Percentiles rank a stretch among this genome's conserved stretches.
These are phyloP conservation scores for Aspergillus awamori DNA, from an alignment of 2,329 filamentous ascomycete species.

Conservation along the genomic window DNA sequence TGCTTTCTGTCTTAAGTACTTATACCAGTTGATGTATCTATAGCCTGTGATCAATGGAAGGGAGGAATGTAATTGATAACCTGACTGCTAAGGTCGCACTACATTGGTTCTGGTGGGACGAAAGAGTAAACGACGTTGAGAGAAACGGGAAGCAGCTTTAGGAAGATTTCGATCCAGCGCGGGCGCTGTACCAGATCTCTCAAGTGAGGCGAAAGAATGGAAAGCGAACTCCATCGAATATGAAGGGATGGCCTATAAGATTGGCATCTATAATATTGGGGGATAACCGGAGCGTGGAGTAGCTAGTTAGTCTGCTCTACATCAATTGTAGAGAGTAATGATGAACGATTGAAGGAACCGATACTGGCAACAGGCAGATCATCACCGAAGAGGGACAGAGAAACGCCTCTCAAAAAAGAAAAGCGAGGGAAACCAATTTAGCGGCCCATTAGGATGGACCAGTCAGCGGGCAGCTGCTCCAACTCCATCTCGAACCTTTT, in stretches of 20 bases:
- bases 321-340: background rate
- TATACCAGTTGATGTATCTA: slow-evolving; percentile 9
- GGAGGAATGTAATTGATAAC: background rate
- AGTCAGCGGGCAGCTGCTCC: background rate
- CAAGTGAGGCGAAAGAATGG: too few species aligned
- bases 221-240: too few species aligned
- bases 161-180: background rate
- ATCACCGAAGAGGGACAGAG: background rate
- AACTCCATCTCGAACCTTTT: background rate
- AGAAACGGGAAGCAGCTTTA: background rate
- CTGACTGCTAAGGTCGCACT: background rate
- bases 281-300: too few species aligned
- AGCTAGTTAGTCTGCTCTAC: too few species aligned
- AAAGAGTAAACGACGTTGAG: background rate
- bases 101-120: background rate
- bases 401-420: background rate
- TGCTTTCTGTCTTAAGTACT: slow-evolving; percentile 9
- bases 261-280: too few species aligned
- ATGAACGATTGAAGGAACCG: background rate
- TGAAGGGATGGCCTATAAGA: too few species aligned
- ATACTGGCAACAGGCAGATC: background rate
- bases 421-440: slow-evolving; percentile 1
- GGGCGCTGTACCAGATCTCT: background rate
- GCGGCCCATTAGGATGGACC: background rate
- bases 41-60: background rate